Percentiles rank a stretch among this genome's conserved stretches.
phyloP scores from a whole-genome alignment of 345 rosid genomes.

The Acer saccharum region DNA sequence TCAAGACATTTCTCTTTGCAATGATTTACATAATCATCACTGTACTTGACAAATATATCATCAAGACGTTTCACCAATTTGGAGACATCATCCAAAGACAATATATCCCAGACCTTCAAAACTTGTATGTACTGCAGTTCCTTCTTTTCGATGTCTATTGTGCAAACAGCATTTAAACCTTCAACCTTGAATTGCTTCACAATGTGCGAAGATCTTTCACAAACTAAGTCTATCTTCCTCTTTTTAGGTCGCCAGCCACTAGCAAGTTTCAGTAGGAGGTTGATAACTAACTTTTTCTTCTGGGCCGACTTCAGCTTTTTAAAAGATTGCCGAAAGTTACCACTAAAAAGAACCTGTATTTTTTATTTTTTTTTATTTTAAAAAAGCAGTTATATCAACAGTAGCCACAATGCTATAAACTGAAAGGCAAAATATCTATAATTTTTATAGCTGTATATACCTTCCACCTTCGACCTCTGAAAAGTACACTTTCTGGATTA shows the following conservation, averaged over 20 bases:
- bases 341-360: constrained; percentile 53
- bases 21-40: constrained; percentile 39
- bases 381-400: constrained; percentile 18
- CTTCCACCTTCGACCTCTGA: constrained; percentile 51
- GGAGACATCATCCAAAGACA: constrained; percentile 40
- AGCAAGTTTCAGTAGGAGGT: constrained; percentile 38
- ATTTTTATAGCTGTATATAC: constrained; percentile 19
- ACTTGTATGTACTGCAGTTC: constrained; percentile 33
- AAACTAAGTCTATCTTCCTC: constrained; percentile 30
- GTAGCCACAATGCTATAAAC: constrained; percentile 23
- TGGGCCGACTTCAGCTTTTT: constrained; percentile 34
- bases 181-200: constrained; percentile 50
- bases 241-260: constrained; percentile 59
- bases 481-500: constrained; percentile 29
- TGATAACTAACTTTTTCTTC: constrained; percentile 30
- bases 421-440: background rate
- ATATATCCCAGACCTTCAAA: constrained; percentile 58
- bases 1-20: constrained; percentile 52
- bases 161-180: constrained; percentile 38
- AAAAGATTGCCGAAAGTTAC: constrained; percentile 49
- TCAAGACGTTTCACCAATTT: constrained; percentile 48
- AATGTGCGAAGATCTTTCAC: constrained; percentile 35
- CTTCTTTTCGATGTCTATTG: constrained; percentile 44
- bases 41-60: constrained; percentile 35
- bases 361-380: too few relatives aligned